phyloP scores from a whole-genome alignment of 768 basidiomycete species.

The Panaeolus papilionaceus region DNA sequence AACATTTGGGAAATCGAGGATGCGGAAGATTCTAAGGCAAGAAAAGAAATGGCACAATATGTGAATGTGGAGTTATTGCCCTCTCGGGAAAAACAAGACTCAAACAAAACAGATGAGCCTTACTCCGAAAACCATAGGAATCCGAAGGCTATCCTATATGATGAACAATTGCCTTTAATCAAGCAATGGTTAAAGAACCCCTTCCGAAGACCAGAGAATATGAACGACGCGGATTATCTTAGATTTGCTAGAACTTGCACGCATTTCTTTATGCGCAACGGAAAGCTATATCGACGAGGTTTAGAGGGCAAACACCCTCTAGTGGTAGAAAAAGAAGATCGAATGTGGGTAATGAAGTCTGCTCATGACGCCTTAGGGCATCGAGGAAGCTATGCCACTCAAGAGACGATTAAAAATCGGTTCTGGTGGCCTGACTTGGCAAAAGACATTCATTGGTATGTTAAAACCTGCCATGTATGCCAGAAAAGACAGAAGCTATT shows the following conservation, averaged over 20 bases:
- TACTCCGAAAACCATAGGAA: constrained; percentile 4
- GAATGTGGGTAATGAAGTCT: constrained; percentile 29
- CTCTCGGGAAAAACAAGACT: background rate
- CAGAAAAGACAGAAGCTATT: constrained; percentile 16
- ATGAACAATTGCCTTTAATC: constrained; percentile 14
- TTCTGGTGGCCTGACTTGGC: constrained; percentile 24
- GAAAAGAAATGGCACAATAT: background rate
- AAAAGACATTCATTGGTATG: constrained; percentile 10
- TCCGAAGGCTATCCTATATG: background rate
- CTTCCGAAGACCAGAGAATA: background rate
- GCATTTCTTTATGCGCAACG: constrained; percentile 26
- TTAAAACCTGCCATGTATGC: constrained; percentile 16
- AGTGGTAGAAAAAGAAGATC: constrained; percentile 24
- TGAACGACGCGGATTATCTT: background rate
- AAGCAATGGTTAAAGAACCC: background rate
- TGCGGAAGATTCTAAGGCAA: background rate
- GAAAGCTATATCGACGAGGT: constrained; percentile 21
- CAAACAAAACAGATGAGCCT: background rate
- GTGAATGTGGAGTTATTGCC: background rate
- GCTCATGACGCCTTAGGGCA: constrained; percentile 35
- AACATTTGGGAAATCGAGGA: background rate
- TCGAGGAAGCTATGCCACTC: constrained; percentile 29
- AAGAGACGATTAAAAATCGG: constrained; percentile 20
- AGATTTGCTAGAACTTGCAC: background rate
- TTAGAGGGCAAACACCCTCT: constrained; percentile 22